These are phyloP conservation scores for Ceratopteris richardii DNA, from an alignment of 75 land plant genomes.

Conservation along the genomic window DNA sequence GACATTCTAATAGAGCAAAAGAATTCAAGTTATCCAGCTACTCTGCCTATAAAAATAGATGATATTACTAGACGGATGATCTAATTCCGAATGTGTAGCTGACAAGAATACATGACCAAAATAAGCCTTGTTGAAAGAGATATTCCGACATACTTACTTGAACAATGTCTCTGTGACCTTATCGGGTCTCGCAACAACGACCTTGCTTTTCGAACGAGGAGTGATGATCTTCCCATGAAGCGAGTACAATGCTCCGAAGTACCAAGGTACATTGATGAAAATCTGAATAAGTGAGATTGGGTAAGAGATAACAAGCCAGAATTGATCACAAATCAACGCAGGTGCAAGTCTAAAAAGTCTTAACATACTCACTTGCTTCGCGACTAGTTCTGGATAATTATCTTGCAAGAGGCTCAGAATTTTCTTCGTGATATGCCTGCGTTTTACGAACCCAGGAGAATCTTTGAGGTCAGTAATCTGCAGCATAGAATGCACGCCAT, in stretches of 20 bases:
- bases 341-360: no score
- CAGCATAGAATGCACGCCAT: conserved; percentile 42
- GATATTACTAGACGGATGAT: no score
- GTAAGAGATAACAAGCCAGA: no score
- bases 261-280: conserved; percentile 91
- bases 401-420: conserved; percentile 39
- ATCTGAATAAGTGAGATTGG: conserved; percentile 29
- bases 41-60: no score
- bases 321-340: no score
- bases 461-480: conserved; percentile 66
- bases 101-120: background rate
- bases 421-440: conserved; percentile 28
- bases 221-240: conserved; percentile 83
- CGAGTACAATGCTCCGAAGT: conserved; percentile 74
- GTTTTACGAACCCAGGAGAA: conserved; percentile 20
- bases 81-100: no score
- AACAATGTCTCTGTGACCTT: conserved; percentile 73
- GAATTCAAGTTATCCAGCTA: no score
- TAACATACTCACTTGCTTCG: conserved; percentile 44
- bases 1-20: no score
- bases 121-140: no score
- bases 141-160: conserved; percentile 66
- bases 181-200: conserved; percentile 64
- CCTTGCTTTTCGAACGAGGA: conserved; percentile 90
- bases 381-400: conserved; percentile 61